These are phyloP conservation scores for Phytophthora foliorum DNA, from an alignment of 352 stramenopile species.

Conservation along the genomic window DNA sequence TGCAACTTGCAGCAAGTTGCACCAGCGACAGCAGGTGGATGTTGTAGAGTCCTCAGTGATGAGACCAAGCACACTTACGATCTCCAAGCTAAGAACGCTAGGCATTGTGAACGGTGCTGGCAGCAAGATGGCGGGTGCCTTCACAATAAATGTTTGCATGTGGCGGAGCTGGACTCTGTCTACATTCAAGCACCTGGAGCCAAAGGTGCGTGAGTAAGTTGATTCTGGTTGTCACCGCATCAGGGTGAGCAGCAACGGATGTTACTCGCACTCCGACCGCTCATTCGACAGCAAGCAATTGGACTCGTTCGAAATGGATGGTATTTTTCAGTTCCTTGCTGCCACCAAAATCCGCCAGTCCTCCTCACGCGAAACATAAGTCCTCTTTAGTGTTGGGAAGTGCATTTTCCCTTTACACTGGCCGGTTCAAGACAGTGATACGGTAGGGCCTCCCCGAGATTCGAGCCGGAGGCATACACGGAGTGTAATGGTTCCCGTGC, in stretches of 20 bases:
- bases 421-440: constrained; percentile 19
- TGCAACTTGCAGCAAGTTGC: not conserved
- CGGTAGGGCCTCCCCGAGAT: constrained; percentile 20
- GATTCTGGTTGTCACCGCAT: constrained; percentile 10
- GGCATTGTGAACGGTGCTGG: constrained; percentile 9
- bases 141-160: not conserved
- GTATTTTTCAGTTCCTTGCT: not conserved
- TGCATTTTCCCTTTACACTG: constrained; percentile 16
- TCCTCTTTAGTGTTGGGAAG: constrained; percentile 26
- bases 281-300: too few species aligned
- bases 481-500: not conserved
- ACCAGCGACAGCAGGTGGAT: constrained; percentile 23
- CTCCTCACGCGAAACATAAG: too few species aligned
- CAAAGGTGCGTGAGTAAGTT: constrained; percentile 19
- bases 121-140: constrained; percentile 10
- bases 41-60: not conserved
- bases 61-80: not conserved
- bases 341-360: not conserved
- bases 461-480: constrained; percentile 16
- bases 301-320: not conserved
- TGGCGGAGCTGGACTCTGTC: not conserved
- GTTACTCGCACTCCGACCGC: not conserved
- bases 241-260: constrained; percentile 17
- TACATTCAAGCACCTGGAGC: constrained; percentile 13
- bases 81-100: constrained; percentile 6